Evolutionary conservation across 805 yeast genomes (phyloP).

Genomic region (Metschnikowia baotianmanensis): DNA sequence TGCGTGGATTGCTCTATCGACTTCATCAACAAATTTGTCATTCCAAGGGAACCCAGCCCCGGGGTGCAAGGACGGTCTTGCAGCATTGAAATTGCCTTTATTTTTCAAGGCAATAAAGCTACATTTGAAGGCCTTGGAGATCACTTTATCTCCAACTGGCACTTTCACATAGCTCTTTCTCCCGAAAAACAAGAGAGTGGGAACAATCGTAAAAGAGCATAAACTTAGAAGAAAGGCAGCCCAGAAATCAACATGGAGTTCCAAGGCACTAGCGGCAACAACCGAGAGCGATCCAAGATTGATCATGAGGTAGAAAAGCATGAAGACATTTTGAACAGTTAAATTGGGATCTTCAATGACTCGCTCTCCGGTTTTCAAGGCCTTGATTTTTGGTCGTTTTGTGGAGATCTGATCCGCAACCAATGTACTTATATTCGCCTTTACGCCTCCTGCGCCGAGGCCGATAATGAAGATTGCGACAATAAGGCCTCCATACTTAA

Average conservation of each 20-base stretch:
- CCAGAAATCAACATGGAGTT: constrained; percentile 14
- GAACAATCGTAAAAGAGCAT: constrained; percentile 13
- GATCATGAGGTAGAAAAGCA: constrained; percentile 18
- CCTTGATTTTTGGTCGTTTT: constrained; percentile 34
- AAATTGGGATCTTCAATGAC: constrained; percentile 16
- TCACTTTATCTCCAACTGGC: constrained; percentile 13
- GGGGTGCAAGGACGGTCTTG: constrained; percentile 17
- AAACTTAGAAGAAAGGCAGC: constrained; percentile 17
- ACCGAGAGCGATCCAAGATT: constrained; percentile 17
- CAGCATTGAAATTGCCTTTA: constrained; percentile 12
- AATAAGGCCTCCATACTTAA: constrained; percentile 62
- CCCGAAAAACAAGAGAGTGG: constrained; percentile 12
- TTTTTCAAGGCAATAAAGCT: constrained; percentile 11
- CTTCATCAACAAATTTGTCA: constrained; percentile 16
- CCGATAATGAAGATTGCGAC: constrained; percentile 60
- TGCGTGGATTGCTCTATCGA: constrained; percentile 13
- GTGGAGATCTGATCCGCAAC: constrained; percentile 54
- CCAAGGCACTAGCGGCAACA: constrained; percentile 15
- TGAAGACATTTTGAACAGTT: constrained; percentile 17
- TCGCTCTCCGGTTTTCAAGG: constrained; percentile 25
- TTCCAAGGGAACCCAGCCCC: constrained; percentile 13
- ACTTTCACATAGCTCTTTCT: constrained; percentile 12
- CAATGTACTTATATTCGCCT: constrained; percentile 70
- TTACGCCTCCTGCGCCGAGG: constrained; percentile 78
- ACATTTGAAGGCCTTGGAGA: constrained; percentile 13